A percentile compares a stretch with the other conserved stretches of the same genome.
phyloP scores from a whole-genome alignment of 257 asterid species.

The Fraxinus americana region DNA sequence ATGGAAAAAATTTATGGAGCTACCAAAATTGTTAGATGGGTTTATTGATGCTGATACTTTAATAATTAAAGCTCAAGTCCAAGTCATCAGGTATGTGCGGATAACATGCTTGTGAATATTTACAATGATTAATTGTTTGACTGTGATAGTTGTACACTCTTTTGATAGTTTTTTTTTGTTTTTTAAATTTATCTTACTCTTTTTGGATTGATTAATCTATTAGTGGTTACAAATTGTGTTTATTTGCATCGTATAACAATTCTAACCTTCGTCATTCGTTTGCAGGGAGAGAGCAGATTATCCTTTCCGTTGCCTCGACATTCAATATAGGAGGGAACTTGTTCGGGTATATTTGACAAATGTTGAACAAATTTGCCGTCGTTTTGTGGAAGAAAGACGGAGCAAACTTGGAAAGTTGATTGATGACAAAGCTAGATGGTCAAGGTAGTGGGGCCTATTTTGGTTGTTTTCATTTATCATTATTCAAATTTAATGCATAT shows the following conservation, averaged over 20 bases:
- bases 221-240: conserved; percentile 6
- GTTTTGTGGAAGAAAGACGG: conserved; percentile 80
- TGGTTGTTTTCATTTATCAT: background rate
- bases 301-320: conserved; percentile 91
- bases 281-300: conserved; percentile 89
- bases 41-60: conserved; percentile 58
- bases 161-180: conserved; percentile 8
- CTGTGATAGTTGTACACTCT: background rate
- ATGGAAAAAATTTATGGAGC: conserved; percentile 68
- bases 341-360: conserved; percentile 85
- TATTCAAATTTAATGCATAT: background rate
- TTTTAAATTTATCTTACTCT: conserved; percentile 1
- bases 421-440: conserved; percentile 87
- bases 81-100: conserved; percentile 55
- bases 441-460: conserved; percentile 57
- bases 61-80: conserved; percentile 57
- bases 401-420: conserved; percentile 75
- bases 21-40: conserved; percentile 55
- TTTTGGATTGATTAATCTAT: conserved; percentile 9
- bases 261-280: conserved; percentile 22
- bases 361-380: conserved; percentile 91
- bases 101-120: conserved; percentile 6
- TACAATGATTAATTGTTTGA: background rate
- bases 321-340: conserved; percentile 91
- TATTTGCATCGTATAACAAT: conserved; percentile 1